phyloP scores from a whole-genome alignment of 2,329 filamentous ascomycete species.

The Aspergillus pseudoglaucus region DNA sequence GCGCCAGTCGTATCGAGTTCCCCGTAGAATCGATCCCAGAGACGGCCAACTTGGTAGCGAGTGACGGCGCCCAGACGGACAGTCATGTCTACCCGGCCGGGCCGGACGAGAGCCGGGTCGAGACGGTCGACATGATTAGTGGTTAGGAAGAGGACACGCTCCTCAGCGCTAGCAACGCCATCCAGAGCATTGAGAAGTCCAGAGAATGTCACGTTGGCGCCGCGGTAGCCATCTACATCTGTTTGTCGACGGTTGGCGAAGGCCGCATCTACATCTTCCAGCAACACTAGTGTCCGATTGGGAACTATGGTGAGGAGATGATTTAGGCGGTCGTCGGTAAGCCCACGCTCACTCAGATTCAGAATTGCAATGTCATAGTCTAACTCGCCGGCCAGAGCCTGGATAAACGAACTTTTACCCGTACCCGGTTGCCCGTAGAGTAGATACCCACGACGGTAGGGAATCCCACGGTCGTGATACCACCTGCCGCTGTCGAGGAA shows the following conservation, averaged over 20 bases:
- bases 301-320: conserved; percentile 81
- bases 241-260: conserved; percentile 74
- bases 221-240: conserved; percentile 75
- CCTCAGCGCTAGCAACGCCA: conserved; percentile 89
- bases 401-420: conserved; percentile 93
- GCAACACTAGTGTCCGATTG: conserved; percentile 69
- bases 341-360: conserved; percentile 80
- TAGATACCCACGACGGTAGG: conserved; percentile 82
- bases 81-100: conserved; percentile 90
- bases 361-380: conserved; percentile 91
- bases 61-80: conserved; percentile 84
- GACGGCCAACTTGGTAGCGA: conserved; percentile 70
- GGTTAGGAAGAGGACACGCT: conserved; percentile 87
- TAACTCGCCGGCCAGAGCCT: conserved; percentile 84
- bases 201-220: conserved; percentile 88
- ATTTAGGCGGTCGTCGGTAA: conserved; percentile 84
- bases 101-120: conserved; percentile 81
- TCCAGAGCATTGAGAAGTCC: conserved; percentile 81
- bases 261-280: conserved; percentile 89
- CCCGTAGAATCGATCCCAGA: conserved; percentile 95
- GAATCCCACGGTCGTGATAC: conserved; percentile 93
- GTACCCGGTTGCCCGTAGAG: conserved; percentile 85
- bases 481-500: conserved; percentile 74
- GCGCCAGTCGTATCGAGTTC: conserved; percentile 63
- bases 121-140: conserved; percentile 90